Conservation (phyloP, 352 stramenopile genomes). For the Phytophthora hibernalis region DNA sequence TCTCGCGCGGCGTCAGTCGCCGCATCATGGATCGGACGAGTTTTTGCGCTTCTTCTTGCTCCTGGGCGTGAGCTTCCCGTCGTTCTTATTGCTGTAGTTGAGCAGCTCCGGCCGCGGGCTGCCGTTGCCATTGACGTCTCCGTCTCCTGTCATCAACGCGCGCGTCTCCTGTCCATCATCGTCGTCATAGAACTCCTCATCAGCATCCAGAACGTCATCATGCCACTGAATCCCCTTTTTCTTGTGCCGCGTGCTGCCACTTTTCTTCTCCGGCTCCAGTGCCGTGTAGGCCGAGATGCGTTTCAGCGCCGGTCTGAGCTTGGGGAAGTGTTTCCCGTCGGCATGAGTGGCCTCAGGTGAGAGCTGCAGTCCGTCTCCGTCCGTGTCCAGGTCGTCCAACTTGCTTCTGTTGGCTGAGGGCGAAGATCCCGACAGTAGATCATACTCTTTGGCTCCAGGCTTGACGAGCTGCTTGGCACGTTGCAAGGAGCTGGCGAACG, state of each 20-base stretch:
- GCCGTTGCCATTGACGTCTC: slow-evolving; percentile 31
- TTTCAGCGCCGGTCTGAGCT: slow-evolving; percentile 69
- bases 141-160: slow-evolving; percentile 55
- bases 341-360: slow-evolving; percentile 69
- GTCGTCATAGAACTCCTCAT: slow-evolving; percentile 83
- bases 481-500: slow-evolving; percentile 69
- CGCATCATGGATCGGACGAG: slow-evolving; percentile 79
- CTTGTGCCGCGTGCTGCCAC: slow-evolving; percentile 30
- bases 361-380: slow-evolving; percentile 85
- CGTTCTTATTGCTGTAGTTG: slow-evolving; percentile 62
- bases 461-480: slow-evolving; percentile 69
- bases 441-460: slow-evolving; percentile 68
- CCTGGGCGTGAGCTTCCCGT: slow-evolving; percentile 61
- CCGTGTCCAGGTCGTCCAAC: slow-evolving; percentile 78
- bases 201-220: slow-evolving; percentile 76
- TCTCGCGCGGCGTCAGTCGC: slow-evolving; percentile 78
- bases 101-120: slow-evolving; percentile 52
- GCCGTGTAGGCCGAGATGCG: slow-evolving; percentile 79
- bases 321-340: slow-evolving; percentile 70
- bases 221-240: slow-evolving; percentile 77
- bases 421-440: slow-evolving; percentile 63
- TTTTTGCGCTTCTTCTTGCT: slow-evolving; percentile 87
- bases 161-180: slow-evolving; percentile 58
- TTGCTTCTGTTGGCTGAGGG: slow-evolving; percentile 55
- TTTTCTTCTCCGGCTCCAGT: slow-evolving; percentile 56